Evolutionary conservation across 1,139 yeast species (phyloP), one percentile per base, ranked within the genome.

Genomic region (Saccharomyces hybrid): DNA sequence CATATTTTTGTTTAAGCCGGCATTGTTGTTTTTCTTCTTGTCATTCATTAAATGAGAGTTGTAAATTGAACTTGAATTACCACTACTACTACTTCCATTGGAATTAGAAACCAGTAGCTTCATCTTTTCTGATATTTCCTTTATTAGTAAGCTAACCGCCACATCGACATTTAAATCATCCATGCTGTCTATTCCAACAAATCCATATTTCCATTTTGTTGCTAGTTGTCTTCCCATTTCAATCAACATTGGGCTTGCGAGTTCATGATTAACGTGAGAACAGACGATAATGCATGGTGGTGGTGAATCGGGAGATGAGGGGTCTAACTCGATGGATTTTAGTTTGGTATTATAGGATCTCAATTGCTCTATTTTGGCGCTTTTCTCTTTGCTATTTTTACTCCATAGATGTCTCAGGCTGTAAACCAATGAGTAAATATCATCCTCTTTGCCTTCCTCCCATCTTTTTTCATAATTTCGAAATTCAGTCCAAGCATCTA

Each of bases 401-500:
- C 42, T 34, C 83, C 88, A 83, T 57, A 84, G 70, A 57, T 75
- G 81, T 59, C 79, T 82, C 31, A 86, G 65, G 1, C 84, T 80
- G 48, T 78, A 73, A 57, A 82, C 76, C 42, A 86, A 63, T 0
- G 87, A 82, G 62, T 82, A 83, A 0, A 81, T 75, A 64, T 86
- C 93, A 46, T 79, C 78, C 66, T 86, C 95, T 61, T 80, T 75
- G 2, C 88, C 88, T 51, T 73, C 72, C 52, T 80, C 78, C 84
- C 88, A 82, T 42, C 75, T 74, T 28, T 68, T 70, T 56, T 78
- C 77, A 65, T 81, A 86, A 5, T 75, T 72, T 54, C 78, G 70
- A 63, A 78, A 86, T 63, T 85, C 89, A 48, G 73, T 75, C 95
- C 95, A 86, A 1, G 91, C 91, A 57, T 85, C 90, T 26, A 77